Percentiles rank a stretch among this genome's conserved stretches.
Evolutionary conservation across 805 yeast genomes (phyloP).

Genomic region (Yarrowia yakushimensis): DNA sequence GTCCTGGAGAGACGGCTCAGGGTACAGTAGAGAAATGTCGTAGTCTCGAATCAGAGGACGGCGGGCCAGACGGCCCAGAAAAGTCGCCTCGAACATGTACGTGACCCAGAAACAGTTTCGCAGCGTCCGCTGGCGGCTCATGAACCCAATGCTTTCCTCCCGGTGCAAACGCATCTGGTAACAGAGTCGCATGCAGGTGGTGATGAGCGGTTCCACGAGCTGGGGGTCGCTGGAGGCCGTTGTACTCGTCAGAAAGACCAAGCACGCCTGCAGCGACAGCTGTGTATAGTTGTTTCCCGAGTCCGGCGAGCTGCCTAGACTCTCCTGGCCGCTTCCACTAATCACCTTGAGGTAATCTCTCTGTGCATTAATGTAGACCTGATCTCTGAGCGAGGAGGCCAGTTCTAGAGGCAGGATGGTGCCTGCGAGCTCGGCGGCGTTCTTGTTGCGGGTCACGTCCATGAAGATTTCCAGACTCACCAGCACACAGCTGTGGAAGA

Average conservation of each 20-base stretch:
- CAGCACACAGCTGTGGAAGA: not conserved
- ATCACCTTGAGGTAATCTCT: not conserved
- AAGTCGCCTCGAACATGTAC: slow-evolving; percentile 7
- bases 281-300: not conserved
- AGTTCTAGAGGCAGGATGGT: not conserved
- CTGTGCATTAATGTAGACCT: not conserved
- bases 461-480: slow-evolving; percentile 4
- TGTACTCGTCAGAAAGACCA: not conserved
- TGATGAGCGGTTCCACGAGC: slow-evolving; percentile 1
- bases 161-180: slow-evolving; percentile 11
- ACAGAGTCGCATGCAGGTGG: slow-evolving; percentile 5
- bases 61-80: not conserved
- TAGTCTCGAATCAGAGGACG: slow-evolving; percentile 1
- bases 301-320: not conserved
- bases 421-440: slow-evolving; percentile 8
- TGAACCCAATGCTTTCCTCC: not conserved
- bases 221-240: not conserved
- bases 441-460: slow-evolving; percentile 15
- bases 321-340: not conserved
- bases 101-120: slow-evolving; percentile 18
- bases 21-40: not conserved
- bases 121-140: not conserved
- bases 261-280: not conserved
- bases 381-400: not conserved
- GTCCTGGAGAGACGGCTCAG: not conserved